A percentile compares a stretch with the other conserved stretches of the same genome.
phyloP scores from a whole-genome alignment of 768 basidiomycete genomes.

The Lentinula detonsa region DNA sequence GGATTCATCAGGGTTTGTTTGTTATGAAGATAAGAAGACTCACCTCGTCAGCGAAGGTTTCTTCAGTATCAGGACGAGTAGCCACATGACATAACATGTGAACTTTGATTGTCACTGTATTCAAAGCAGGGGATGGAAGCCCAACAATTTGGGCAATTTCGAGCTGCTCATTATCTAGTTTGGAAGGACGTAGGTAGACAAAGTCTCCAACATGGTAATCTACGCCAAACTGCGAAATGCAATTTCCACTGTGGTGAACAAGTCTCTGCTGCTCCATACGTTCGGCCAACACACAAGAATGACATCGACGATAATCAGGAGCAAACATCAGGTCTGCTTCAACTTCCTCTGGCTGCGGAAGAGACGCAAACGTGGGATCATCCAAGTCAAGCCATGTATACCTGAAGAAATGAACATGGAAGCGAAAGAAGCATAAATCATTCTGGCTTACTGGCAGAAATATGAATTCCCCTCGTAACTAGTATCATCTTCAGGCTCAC shows the following conservation, averaged over 20 bases:
- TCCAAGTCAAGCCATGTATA: slow-evolving; percentile 44
- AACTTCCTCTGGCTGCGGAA: slow-evolving; percentile 27
- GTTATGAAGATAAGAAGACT: neutral
- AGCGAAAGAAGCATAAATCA: neutral
- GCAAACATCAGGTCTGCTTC: slow-evolving; percentile 20
- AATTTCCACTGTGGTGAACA: slow-evolving; percentile 23
- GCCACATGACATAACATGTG: neutral
- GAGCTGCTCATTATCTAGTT: slow-evolving; percentile 25
- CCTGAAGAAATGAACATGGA: slow-evolving; percentile 23
- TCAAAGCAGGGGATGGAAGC: slow-evolving; percentile 17
- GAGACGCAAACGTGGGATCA: slow-evolving; percentile 37
- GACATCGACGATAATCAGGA: slow-evolving; percentile 33
- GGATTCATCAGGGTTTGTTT: neutral
- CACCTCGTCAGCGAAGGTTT: neutral
- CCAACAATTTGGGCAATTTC: slow-evolving; percentile 51
- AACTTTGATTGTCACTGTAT: neutral
- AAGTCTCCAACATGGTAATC: slow-evolving; percentile 57
- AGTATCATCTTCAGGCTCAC: slow-evolving; percentile 41
- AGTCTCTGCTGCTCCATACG: slow-evolving; percentile 17
- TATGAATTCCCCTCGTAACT: slow-evolving; percentile 38
- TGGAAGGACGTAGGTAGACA: slow-evolving; percentile 43
- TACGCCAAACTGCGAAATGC: slow-evolving; percentile 31
- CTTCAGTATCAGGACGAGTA: slow-evolving; percentile 7
- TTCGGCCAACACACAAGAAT: slow-evolving; percentile 37
- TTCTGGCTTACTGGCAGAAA: slow-evolving; percentile 43